Evolutionary conservation across 306 rosid genomes (phyloP).

Genomic region (Corylus avellana): DNA sequence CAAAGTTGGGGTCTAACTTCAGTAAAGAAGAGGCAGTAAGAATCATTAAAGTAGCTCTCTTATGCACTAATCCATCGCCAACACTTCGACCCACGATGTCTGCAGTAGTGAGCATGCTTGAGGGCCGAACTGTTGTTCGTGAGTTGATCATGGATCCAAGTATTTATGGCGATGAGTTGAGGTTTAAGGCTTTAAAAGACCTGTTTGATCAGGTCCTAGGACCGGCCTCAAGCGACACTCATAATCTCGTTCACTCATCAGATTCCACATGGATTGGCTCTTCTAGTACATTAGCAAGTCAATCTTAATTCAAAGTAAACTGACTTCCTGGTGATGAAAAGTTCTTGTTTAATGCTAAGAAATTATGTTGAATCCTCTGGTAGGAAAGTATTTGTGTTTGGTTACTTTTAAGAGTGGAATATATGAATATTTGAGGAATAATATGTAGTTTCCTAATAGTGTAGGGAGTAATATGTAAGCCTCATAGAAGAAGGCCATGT

Average conservation of each 20-base stretch:
- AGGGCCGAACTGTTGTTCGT: slow-evolving; percentile 46
- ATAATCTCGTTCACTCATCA: neutral
- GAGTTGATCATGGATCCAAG: slow-evolving; percentile 34
- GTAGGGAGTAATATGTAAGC: no score
- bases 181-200: slow-evolving; percentile 46
- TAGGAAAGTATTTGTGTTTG: neutral
- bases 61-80: slow-evolving; percentile 52
- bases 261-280: slow-evolving; percentile 19
- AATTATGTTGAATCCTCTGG: neutral
- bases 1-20: slow-evolving; percentile 42
- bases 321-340: neutral
- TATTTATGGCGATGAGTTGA: slow-evolving; percentile 34
- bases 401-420: no score
- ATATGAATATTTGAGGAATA: no score
- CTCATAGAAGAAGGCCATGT: no score
- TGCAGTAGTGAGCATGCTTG: slow-evolving; percentile 66
- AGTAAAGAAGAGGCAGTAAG: slow-evolving; percentile 44
- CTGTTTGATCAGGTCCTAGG: neutral
- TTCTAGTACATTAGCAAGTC: neutral
- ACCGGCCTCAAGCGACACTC: neutral
- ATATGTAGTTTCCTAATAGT: no score
- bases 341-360: neutral
- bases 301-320: neutral
- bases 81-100: slow-evolving; percentile 65
- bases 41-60: slow-evolving; percentile 54